Conservation (phyloP, 2,329 filamentous ascomycete genomes). For the Microdochium trichocladiopsis region DNA sequence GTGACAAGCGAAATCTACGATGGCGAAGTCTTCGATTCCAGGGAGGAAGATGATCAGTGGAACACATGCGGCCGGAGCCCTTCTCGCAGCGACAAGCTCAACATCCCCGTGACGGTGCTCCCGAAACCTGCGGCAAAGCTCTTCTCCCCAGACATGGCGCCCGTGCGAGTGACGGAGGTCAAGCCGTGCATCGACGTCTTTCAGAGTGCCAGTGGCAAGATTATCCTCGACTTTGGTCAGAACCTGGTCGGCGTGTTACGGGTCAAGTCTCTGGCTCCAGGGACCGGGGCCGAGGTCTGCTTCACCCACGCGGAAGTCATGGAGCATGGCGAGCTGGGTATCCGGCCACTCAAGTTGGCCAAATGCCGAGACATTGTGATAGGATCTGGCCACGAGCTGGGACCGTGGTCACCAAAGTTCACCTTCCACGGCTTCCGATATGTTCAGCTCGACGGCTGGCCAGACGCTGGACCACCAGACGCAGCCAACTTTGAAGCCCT, state of each 20-base stretch:
- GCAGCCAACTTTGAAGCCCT: constrained; percentile 19
- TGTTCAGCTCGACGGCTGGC: constrained; percentile 35
- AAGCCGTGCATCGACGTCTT: constrained; percentile 17
- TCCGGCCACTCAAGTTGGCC: constrained; percentile 14
- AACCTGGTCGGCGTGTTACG: constrained; percentile 37
- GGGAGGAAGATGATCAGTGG: constrained; percentile 8
- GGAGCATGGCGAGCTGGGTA: constrained; percentile 29
- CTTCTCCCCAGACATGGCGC: constrained; percentile 22
- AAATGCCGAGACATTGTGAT: constrained; percentile 4
- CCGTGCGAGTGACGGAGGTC: constrained; percentile 16
- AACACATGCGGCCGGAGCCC: neutral
- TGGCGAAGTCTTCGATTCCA: constrained; percentile 22
- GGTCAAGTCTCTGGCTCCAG: constrained; percentile 16
- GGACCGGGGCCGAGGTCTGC: constrained; percentile 28
- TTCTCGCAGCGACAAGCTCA: neutral
- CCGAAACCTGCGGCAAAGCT: no score
- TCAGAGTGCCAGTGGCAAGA: constrained; percentile 30
- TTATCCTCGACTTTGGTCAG: constrained; percentile 41
- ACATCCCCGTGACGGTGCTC: no score
- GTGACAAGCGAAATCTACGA: constrained; percentile 15
- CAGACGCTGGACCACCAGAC: constrained; percentile 1
- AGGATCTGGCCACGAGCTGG: neutral
- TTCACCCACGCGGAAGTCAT: constrained; percentile 49
- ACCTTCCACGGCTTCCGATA: constrained; percentile 46
- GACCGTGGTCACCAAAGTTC: constrained; percentile 34